Base-by-base conservation (phyloP, 768 basidiomycete species). In the Hebeloma cylindrosporum region DNA sequence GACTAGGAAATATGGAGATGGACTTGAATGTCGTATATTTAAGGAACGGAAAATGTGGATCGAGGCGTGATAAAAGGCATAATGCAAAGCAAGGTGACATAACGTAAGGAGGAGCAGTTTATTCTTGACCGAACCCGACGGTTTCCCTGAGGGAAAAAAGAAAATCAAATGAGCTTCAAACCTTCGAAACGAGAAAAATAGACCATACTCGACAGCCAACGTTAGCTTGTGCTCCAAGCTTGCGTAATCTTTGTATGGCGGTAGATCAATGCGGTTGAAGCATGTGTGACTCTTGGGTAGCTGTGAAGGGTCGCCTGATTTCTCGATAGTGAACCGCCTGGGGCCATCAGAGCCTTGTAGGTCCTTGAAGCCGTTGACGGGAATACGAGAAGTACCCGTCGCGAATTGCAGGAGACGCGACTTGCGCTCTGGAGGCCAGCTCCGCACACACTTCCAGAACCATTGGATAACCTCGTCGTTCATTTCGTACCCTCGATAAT, bases 401-500 rank as follows among this genome's bases (percentile, higher is more conserved):
- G 94, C 93, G 62, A 99, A 99, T 66, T 98, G 95, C 42, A 98
- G 72, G 40, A 97, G 68, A 23, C 95, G 89, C 10, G 91, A 93
- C 73, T 99, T 99, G 68, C 94, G 86, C 73, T 99, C 96, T 1
- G 95, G 85, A 8, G 96, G 95, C 96, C 96, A 99, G 57, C 86
- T 83, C 54, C 91, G 87, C 33, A 99, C 91, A 58, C 92, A 93
- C 71, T 97, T 93, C 96, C 96, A 99, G 85, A 99, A 99, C 96
- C 96, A 99, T 61, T 97, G 93, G 45, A 99, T 94, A 36, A 94
- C 90, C 60, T 95, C 92, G 61, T 95, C 93, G 58, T 86, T 88
- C 68, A 91, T 83, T 68, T 93, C 90, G 61, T 94, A 95, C 11
- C 93, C 95, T 53, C 95, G 86, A 69, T 98, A 98, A 64, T 98